Evolutionary conservation across 225 moss, liverwort and hornwort species (phyloP), one percentile per base, ranked within the genome.

Genomic region (Climacium dendroides): DNA sequence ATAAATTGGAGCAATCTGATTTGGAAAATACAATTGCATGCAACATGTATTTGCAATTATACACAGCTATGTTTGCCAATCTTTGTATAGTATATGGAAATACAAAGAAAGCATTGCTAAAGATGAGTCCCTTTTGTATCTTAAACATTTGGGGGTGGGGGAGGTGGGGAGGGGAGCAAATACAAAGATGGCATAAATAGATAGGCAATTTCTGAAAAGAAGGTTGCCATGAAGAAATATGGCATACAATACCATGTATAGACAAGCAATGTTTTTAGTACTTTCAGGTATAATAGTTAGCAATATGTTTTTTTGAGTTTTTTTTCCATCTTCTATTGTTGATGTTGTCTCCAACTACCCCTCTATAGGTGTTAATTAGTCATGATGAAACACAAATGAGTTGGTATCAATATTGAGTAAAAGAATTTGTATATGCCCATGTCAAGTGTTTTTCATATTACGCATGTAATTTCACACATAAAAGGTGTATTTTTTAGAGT

Each of bases 391-490:
- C 8, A 41, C 15, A 41, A 70, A 0, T 25, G 0, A 70, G 15
- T 5, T 25, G 25, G 41, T 41, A 9, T 41, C 15, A 25, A 25
- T 25, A 13, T 70, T 70, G 25, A 25, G 2, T 8, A 15, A 41
- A 41, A 25, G 5, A 39, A 14, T 25, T 69, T 69, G 7, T 24
- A 39, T 14, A 69, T 0, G 1, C 3, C 25, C 1, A 13, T 24
- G 1, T 37, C 0, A 0, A 69, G 24, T 15, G 8, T 24, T 25
- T 26, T 5, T 15, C 0, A 0, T 70, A 26, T 26, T 43, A 26
- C 26, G 2, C 5, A 43, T 43, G 0, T 71, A 28, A 28, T 41
- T 71, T 43, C 9, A 71, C 2, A 71, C 9, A 26, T 9, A 43
- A 15, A 22, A 6, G 11, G n/a, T 32, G 5, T 11, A n/a, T 15